Evolutionary conservation across 495 filamentous ascomycete genomes (phyloP).

Genomic region (Bombardia bombarda): DNA sequence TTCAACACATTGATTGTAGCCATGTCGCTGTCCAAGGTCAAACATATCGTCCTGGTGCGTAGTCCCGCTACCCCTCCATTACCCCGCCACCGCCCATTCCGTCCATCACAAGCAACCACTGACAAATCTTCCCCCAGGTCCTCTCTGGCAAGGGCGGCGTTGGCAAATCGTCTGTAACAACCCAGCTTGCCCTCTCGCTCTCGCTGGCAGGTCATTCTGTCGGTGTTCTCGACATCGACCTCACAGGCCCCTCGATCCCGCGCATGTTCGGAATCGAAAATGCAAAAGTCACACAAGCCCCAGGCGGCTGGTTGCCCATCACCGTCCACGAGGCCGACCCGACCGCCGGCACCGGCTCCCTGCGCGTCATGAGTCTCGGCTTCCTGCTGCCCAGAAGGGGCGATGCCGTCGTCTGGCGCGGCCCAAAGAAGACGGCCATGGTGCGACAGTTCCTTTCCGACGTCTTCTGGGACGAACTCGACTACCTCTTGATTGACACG

Average conservation of each 20-base stretch:
- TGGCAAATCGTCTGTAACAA: conserved; percentile 93
- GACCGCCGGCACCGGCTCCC: conserved; percentile 47
- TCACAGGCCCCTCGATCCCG: conserved; percentile 93
- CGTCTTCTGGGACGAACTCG: conserved; percentile 80
- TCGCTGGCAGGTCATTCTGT: conserved; percentile 76
- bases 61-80: conserved; percentile 2
- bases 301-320: conserved; percentile 85
- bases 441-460: conserved; percentile 90
- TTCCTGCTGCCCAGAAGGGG: conserved; percentile 77
- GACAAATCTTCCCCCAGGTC: conserved; percentile 41
- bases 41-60: conserved; percentile 52
- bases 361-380: conserved; percentile 87
- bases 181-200: conserved; percentile 87
- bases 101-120: background rate
- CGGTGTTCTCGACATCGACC: conserved; percentile 91
- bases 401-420: conserved; percentile 93
- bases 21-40: conserved; percentile 52
- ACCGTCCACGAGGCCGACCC: conserved; percentile 56
- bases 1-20: conserved; percentile 1
- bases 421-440: conserved; percentile 99
- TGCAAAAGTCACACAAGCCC: conserved; percentile 81
- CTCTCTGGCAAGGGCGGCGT: conserved; percentile 98
- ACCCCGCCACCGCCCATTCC: conserved; percentile 7
- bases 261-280: conserved; percentile 85
- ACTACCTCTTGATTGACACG: conserved; percentile 91